phyloP scores from a whole-genome alignment of 306 rosid genomes.

The Lathyrus aphaca region DNA sequence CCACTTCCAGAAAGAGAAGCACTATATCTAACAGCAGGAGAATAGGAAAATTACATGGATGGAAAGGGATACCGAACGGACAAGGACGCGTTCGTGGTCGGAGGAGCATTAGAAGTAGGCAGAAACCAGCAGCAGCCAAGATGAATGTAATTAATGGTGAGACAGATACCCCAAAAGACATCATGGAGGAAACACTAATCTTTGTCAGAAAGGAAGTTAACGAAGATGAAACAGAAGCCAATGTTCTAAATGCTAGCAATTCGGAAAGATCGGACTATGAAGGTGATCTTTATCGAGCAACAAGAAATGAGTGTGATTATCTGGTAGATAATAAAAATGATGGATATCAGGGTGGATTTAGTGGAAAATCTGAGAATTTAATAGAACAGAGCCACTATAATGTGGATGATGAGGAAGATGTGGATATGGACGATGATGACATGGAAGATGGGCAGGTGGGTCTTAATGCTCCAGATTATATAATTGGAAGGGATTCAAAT shows the following conservation, averaged over 20 bases:
- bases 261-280: conserved; percentile 51
- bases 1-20: conserved; percentile 45
- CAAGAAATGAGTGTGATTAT: conserved; percentile 46
- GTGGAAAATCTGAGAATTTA: conserved; percentile 45
- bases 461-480: conserved; percentile 49
- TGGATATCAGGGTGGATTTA: conserved; percentile 39
- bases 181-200: conserved; percentile 33
- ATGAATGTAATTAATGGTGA: conserved; percentile 32
- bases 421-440: conserved; percentile 19
- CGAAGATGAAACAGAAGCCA: conserved; percentile 42
- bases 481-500: conserved; percentile 50
- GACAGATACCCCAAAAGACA: conserved; percentile 25
- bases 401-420: conserved; percentile 41
- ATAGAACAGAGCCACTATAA: conserved; percentile 40
- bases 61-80: conserved; percentile 53
- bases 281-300: conserved; percentile 49
- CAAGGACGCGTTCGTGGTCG: conserved; percentile 48
- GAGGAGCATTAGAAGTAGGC: conserved; percentile 54
- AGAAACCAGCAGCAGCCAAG: conserved; percentile 46
- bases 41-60: conserved; percentile 48
- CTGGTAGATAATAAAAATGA: conserved; percentile 40
- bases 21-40: conserved; percentile 39
- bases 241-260: conserved; percentile 42
- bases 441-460: conserved; percentile 38
- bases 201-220: conserved; percentile 38